Evolutionary conservation across 2,329 filamentous ascomycete genomes (phyloP), one percentile per base, ranked within the genome.

Genomic region (Aphanocladium album): DNA sequence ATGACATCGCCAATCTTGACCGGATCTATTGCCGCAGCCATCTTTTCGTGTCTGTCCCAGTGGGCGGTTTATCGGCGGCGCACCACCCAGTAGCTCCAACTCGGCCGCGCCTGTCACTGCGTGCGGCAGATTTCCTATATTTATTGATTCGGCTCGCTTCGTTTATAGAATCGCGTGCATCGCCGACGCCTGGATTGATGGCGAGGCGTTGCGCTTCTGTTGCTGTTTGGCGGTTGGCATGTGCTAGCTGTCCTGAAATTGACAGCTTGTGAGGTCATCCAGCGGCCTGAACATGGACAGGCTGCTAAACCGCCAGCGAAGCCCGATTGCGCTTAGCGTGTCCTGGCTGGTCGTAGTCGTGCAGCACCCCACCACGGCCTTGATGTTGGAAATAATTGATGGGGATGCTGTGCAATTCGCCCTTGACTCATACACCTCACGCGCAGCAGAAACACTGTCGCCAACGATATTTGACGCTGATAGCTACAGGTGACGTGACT

Each of bases 1-100:
- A 79, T 71, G 30, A 75, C 76, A 50, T 77, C 68, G 66, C 75
- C 74, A 4, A 79, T 68, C 61, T 70, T 68, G 55, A 69, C 65
- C 6, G 73, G 27, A 3, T 70, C 71, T 19, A 68, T 63, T 8
- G 67, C 60, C 16, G 70, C 53, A 60, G 72, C 67, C 74, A 78
- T 73, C 4, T 21, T 19, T 19, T 35, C 49, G 50, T 41, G 50
- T 41, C 33, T 14, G 46, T 51, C 50, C 19, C 11, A 11, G 16
- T 14, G 17, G 45, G 27, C 17, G n/a, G n/a, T 8, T 14, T 21
- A 27, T 58, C 21, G 21, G n/a, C 19, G 35, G n/a, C n/a, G n/a
- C n/a, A 50, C 33, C 12, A 4, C 12, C 21, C 17, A 14, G 45
- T 7, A 57, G 54, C 54, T 49, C 19, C 30, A 39, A 27, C 16